A percentile compares a stretch with the other conserved stretches of the same genome.
Conservation (phyloP, 106 monocot species). For the Dendrobium huoshanense region DNA sequence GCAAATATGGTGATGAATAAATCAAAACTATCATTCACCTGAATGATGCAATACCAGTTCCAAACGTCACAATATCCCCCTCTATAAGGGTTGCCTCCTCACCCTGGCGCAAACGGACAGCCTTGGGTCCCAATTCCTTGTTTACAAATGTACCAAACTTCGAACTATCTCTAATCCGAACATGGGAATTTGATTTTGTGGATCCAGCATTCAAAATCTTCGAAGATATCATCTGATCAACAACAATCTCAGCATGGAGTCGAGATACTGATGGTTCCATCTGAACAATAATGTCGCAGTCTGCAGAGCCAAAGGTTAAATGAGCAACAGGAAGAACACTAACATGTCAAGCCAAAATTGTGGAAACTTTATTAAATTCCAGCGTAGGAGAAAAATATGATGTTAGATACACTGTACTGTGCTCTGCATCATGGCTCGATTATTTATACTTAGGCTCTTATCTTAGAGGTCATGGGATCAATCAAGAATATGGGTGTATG, state of each 20-base stretch:
- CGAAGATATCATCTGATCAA: conserved; percentile 47
- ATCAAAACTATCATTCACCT: conserved; percentile 45
- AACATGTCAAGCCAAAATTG: not conserved
- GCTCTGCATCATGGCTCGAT: too few species aligned
- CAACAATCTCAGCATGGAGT: conserved; percentile 79
- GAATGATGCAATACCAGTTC: conserved; percentile 81
- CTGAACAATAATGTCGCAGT: conserved; percentile 86
- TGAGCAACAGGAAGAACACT: not conserved
- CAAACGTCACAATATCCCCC: conserved; percentile 73
- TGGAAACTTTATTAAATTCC: not conserved
- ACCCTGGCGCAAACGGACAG: conserved; percentile 33
- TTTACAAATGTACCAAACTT: conserved; percentile 86
- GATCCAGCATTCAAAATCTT: conserved; percentile 14
- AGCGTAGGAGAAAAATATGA: too few species aligned
- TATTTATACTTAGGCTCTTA: too few species aligned
- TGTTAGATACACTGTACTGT: too few species aligned
- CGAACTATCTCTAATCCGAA: conserved; percentile 59
- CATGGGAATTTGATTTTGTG: conserved; percentile 20
- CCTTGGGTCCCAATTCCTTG: conserved; percentile 43
- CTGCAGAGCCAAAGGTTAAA: conserved; percentile 25
- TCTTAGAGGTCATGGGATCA: too few species aligned
- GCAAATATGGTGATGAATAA: not conserved
- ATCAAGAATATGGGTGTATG: too few species aligned
- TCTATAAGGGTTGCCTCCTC: conserved; percentile 43
- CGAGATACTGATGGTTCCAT: conserved; percentile 73